Evolutionary conservation across 1,284 basidiomycete species (phyloP).

Genomic region (Singerocomus rubriflavus): DNA sequence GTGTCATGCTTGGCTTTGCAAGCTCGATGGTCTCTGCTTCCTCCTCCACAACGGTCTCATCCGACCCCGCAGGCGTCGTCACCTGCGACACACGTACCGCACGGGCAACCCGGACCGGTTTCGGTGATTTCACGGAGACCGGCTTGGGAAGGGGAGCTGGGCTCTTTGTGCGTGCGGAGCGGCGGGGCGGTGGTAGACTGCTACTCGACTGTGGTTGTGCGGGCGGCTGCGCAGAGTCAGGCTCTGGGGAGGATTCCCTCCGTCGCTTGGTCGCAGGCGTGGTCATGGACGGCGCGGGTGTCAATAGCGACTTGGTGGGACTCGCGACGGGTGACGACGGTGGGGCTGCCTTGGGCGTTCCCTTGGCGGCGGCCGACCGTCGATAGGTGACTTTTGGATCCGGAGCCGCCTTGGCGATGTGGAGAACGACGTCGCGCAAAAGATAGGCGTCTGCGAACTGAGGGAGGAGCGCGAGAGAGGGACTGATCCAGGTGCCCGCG

Average conservation of each 20-base stretch:
- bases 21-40: slow-evolving; percentile 47
- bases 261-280: slow-evolving; percentile 56
- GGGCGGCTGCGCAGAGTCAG: slow-evolving; percentile 25
- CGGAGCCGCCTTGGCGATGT: slow-evolving; percentile 72
- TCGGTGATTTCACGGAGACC: slow-evolving; percentile 30
- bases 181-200: slow-evolving; percentile 35
- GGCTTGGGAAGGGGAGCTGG: slow-evolving; percentile 37
- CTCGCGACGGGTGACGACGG: slow-evolving; percentile 20
- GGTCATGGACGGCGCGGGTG: slow-evolving; percentile 32
- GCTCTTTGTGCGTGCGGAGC: slow-evolving; percentile 56
- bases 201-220: slow-evolving; percentile 22
- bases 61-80: slow-evolving; percentile 51
- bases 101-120: slow-evolving; percentile 38
- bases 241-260: slow-evolving; percentile 54
- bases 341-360: slow-evolving; percentile 33
- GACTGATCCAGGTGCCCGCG: slow-evolving; percentile 87
- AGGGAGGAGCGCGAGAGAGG: slow-evolving; percentile 57
- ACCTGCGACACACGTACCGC: slow-evolving; percentile 40
- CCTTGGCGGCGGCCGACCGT: slow-evolving; percentile 47
- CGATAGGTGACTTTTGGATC: slow-evolving; percentile 78
- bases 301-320: slow-evolving; percentile 24
- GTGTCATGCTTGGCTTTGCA: slow-evolving; percentile 57
- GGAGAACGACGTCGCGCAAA: slow-evolving; percentile 58
- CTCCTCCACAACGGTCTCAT: slow-evolving; percentile 62
- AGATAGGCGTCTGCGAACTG: slow-evolving; percentile 64